Conservation (phyloP, 768 basidiomycete genomes). For the Tubosaeta sp. region DNA sequence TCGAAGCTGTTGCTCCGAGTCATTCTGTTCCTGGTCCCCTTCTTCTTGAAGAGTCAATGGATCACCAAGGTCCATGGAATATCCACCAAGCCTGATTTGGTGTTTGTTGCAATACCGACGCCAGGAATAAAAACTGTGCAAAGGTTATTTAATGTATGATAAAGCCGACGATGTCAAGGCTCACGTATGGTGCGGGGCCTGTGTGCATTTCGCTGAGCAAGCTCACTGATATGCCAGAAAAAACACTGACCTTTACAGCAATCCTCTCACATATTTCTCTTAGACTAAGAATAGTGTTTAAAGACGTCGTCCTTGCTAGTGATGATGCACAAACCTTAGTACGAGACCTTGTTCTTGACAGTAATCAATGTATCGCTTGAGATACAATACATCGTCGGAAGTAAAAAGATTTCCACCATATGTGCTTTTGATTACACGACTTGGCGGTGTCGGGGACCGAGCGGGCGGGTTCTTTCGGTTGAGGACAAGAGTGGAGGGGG, state of each 20-base stretch:
- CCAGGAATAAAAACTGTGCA: conserved; percentile 80
- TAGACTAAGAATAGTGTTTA: conserved; percentile 29
- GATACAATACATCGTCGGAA: conserved; percentile 74
- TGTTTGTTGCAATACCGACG: conserved; percentile 90
- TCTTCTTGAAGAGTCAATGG: conserved; percentile 42
- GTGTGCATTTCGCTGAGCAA: conserved; percentile 4
- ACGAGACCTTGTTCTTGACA: conserved; percentile 86
- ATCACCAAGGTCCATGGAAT: conserved; percentile 66
- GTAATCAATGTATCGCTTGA: conserved; percentile 87
- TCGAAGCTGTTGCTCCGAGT: conserved; percentile 37
- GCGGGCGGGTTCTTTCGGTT: conserved; percentile 64
- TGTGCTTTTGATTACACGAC: conserved; percentile 80
- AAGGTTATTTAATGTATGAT: not conserved
- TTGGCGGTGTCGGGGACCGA: conserved; percentile 80
- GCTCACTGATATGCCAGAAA: not conserved
- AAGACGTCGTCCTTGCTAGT: conserved; percentile 23
- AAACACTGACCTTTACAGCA: conserved; percentile 62
- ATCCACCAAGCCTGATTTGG: conserved; percentile 84
- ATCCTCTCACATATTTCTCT: conserved; percentile 86
- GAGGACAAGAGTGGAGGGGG: conserved; percentile 61
- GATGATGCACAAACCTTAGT: conserved; percentile 48
- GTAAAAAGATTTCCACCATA: conserved; percentile 89
- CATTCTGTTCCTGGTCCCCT: conserved; percentile 39
- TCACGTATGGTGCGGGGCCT: conserved; percentile 90
- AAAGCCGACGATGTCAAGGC: conserved; percentile 11